phyloP scores from a whole-genome alignment of 331 rosid genomes.

The Prunus yedoensis region DNA sequence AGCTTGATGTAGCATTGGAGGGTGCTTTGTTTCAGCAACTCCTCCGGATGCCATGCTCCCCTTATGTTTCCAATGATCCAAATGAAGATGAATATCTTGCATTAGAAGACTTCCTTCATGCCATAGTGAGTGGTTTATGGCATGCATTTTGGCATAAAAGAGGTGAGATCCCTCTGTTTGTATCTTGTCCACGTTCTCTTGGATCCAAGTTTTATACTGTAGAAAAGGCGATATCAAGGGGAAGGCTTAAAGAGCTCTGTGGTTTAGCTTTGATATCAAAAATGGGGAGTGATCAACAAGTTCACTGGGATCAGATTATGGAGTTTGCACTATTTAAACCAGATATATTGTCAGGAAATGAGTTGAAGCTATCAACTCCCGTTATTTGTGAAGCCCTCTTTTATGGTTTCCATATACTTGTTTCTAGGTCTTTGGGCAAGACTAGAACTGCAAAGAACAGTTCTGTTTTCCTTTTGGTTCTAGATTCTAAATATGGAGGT shows the following conservation, averaged over 20 bases:
- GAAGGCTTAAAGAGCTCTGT: slow-evolving; percentile 55
- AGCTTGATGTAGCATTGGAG: slow-evolving; percentile 76
- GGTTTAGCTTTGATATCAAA: slow-evolving; percentile 70
- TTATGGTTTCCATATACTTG: slow-evolving; percentile 79
- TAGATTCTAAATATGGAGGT: slow-evolving; percentile 62
- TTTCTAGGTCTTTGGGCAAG: slow-evolving; percentile 68
- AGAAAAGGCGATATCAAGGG: slow-evolving; percentile 68
- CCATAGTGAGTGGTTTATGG: slow-evolving; percentile 68
- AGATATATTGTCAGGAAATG: slow-evolving; percentile 53
- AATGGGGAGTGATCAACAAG: slow-evolving; percentile 38
- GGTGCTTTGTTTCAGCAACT: slow-evolving; percentile 78
- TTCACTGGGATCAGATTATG: slow-evolving; percentile 68
- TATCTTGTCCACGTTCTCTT: slow-evolving; percentile 59
- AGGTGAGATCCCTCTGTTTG: slow-evolving; percentile 60
- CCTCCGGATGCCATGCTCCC: slow-evolving; percentile 58
- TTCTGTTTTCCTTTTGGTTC: slow-evolving; percentile 61
- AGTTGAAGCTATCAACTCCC: slow-evolving; percentile 42
- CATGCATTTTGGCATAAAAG: slow-evolving; percentile 83
- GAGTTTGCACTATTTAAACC: slow-evolving; percentile 67
- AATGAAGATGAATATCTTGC: slow-evolving; percentile 70
- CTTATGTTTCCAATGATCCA: slow-evolving; percentile 34
- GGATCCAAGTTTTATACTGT: slow-evolving; percentile 71
- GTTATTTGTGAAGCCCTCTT: slow-evolving; percentile 73
- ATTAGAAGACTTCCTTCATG: slow-evolving; percentile 69
- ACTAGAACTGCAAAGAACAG: slow-evolving; percentile 47